Conservation (phyloP, 768 basidiomycete genomes). For the Suillus discolor region DNA sequence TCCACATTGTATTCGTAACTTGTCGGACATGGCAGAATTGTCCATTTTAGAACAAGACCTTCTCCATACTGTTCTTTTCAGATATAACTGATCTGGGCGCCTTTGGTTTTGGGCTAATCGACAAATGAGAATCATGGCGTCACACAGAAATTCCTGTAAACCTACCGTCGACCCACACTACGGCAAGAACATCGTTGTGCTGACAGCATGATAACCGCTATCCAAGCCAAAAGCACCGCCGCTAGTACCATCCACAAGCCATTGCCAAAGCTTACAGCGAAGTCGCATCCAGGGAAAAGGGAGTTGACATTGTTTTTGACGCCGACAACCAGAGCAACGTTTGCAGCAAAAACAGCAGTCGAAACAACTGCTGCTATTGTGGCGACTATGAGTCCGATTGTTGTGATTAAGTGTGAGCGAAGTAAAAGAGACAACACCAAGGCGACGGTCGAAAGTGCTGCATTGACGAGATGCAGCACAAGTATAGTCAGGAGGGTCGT, state of each 20-base stretch:
- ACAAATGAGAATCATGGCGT: background rate
- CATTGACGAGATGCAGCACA: slow-evolving; percentile 68
- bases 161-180: slow-evolving; percentile 52
- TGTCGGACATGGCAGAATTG: background rate
- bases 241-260: slow-evolving; percentile 73
- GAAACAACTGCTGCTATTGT: slow-evolving; percentile 58
- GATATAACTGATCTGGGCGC: background rate
- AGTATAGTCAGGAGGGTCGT: slow-evolving; percentile 56
- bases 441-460: slow-evolving; percentile 57
- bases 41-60: background rate
- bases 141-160: background rate
- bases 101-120: background rate
- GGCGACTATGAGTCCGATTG: slow-evolving; percentile 60
- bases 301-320: slow-evolving; percentile 46
- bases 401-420: slow-evolving; percentile 53
- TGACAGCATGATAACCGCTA: slow-evolving; percentile 60
- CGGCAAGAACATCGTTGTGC: slow-evolving; percentile 69
- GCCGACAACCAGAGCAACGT: slow-evolving; percentile 61
- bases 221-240: slow-evolving; percentile 58
- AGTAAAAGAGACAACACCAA: slow-evolving; percentile 60
- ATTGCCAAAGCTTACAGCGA: slow-evolving; percentile 62
- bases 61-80: background rate
- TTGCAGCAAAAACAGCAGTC: slow-evolving; percentile 58
- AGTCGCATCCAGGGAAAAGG: slow-evolving; percentile 37
- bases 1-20: background rate